phyloP scores from a whole-genome alignment of 495 filamentous ascomycete species.

The Penicillium steckii region DNA sequence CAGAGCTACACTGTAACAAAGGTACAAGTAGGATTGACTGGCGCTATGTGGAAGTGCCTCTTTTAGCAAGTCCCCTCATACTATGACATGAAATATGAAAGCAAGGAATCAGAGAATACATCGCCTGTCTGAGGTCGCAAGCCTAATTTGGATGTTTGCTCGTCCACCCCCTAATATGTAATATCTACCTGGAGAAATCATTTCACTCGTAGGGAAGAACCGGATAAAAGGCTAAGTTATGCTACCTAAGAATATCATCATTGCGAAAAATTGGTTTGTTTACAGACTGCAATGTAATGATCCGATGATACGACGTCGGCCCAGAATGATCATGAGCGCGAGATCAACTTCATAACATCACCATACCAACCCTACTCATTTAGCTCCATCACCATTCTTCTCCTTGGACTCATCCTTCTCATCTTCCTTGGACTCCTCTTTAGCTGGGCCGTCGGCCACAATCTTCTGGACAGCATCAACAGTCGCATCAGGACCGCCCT shows the following conservation, averaged over 20 bases:
- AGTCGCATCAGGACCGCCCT: slow-evolving; percentile 50
- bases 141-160: too few relatives aligned
- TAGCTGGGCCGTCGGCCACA: slow-evolving; percentile 12
- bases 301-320: not conserved
- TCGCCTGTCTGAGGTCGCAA: too few relatives aligned
- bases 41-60: too few relatives aligned
- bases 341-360: not conserved
- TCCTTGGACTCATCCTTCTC: not conserved
- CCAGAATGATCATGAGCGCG: not conserved
- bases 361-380: slow-evolving; percentile 3
- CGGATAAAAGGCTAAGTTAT: not conserved
- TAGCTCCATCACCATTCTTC: slow-evolving; percentile 3
- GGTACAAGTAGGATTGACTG: too few relatives aligned
- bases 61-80: too few relatives aligned
- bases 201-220: not conserved
- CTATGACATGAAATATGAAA: too few relatives aligned
- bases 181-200: not conserved
- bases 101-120: too few relatives aligned
- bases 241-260: not conserved
- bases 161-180: too few relatives aligned
- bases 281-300: not conserved
- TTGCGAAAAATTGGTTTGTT: not conserved
- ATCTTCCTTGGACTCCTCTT: slow-evolving; percentile 6
- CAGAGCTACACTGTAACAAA: too few relatives aligned
- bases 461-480: slow-evolving; percentile 45